These are phyloP conservation scores for Phytophthora fragariae DNA, from an alignment of 352 stramenopile species.

Conservation along the genomic window DNA sequence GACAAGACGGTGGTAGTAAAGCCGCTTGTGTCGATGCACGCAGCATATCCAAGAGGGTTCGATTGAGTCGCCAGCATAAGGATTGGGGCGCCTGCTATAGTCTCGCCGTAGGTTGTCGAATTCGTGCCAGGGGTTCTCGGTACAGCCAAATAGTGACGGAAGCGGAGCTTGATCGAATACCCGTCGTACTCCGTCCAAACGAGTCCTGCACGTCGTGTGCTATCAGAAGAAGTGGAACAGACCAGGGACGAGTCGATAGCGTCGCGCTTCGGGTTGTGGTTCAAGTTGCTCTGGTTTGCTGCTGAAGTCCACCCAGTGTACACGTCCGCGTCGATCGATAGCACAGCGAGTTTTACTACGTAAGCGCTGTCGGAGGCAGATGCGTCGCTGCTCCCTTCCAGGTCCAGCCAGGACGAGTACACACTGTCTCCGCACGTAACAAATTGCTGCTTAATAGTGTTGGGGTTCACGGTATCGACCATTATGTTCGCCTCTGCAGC, in stretches of 20 bases:
- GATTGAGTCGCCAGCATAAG: conserved; percentile 56
- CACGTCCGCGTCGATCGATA: conserved; percentile 23
- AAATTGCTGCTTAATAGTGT: conserved; percentile 37
- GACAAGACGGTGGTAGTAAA: conserved; percentile 41
- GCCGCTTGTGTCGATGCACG: conserved; percentile 64
- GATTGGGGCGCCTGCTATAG: conserved; percentile 43
- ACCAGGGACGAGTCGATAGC: conserved; percentile 45
- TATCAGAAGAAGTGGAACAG: conserved; percentile 41
- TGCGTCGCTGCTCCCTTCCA: conserved; percentile 19
- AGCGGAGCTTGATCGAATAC: conserved; percentile 66
- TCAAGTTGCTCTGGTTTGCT: conserved; percentile 34
- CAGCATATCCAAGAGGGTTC: conserved; percentile 45
- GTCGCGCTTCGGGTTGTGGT: conserved; percentile 68
- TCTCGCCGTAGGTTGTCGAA: conserved; percentile 48
- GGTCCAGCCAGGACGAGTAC: conserved; percentile 57
- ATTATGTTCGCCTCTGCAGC: conserved; percentile 20
- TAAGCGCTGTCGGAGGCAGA: conserved; percentile 2
- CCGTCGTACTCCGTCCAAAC: conserved; percentile 84
- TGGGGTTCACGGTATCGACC: conserved; percentile 27
- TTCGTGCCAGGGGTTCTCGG: conserved; percentile 23
- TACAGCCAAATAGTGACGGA: conserved; percentile 49
- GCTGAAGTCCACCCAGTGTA: conserved; percentile 42
- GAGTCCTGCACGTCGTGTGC: conserved; percentile 38
- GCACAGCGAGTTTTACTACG: conserved; percentile 35
- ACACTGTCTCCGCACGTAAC: conserved; percentile 49